A percentile compares a stretch with the other conserved stretches of the same genome.
Conservation (phyloP, 306 rosid species). For the Phaseolus lunatus region DNA sequence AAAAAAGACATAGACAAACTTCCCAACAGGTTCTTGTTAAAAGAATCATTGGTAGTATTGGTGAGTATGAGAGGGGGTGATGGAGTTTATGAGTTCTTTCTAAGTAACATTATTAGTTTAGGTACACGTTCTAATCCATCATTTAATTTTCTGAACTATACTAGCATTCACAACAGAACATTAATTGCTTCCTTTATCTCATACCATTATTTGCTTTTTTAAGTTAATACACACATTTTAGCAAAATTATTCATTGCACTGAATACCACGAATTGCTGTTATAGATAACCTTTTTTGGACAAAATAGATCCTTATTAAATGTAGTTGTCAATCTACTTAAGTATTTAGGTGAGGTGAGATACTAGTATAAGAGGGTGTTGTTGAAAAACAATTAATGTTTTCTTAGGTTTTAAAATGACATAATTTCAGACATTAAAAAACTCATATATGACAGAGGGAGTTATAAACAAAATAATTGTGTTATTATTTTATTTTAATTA, state of each 20-base stretch:
- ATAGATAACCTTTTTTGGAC: neutral
- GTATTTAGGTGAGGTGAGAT: neutral
- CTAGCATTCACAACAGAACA: neutral
- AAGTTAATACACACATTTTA: neutral
- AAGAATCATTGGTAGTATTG: neutral
- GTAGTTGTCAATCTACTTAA: neutral
- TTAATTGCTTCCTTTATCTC: neutral
- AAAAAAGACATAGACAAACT: neutral
- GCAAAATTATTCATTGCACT: neutral
- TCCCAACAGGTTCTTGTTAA: neutral
- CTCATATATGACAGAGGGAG: neutral
- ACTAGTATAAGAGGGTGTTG: neutral
- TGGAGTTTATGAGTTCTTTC: neutral
- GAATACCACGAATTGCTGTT: neutral
- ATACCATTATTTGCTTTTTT: neutral
- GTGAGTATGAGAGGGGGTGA: neutral
- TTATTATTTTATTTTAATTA: neutral
- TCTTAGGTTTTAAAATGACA: neutral
- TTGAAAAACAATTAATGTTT: neutral
- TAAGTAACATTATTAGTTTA: neutral
- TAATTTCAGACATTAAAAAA: neutral
- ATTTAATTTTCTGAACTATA: constrained; percentile 16
- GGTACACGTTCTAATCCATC: neutral
- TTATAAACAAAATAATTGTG: neutral
- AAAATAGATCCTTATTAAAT: neutral